Evolutionary conservation across 208 protist species (phyloP).

Genomic region (Phytomonas sp.): DNA sequence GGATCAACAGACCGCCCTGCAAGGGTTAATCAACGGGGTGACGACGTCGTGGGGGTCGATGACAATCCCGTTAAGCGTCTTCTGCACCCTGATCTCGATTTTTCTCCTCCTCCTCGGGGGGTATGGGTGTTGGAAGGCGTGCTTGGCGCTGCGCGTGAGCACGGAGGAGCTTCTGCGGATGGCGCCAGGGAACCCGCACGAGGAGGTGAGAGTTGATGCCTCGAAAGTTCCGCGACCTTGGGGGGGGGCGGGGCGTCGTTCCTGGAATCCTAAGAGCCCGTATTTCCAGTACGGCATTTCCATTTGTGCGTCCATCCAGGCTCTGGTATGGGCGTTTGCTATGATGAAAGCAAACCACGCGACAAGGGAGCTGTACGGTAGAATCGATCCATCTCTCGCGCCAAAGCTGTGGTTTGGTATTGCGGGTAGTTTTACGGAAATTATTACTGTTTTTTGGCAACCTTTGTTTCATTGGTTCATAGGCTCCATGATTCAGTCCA

Average conservation of each 20-base stretch:
- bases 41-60: not conserved
- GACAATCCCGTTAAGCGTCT: not conserved
- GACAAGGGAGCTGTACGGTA: too few relatives aligned
- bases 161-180: constrained; percentile 13
- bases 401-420: too few relatives aligned
- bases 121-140: constrained; percentile 20
- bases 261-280: too few relatives aligned
- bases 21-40: not conserved
- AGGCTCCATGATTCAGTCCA: constrained; percentile 29
- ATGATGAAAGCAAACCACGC: too few relatives aligned
- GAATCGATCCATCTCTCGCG: too few relatives aligned
- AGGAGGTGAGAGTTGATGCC: too few relatives aligned
- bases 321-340: too few relatives aligned
- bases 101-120: constrained; percentile 17
- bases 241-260: too few relatives aligned
- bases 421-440: not conserved
- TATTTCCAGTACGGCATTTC: too few relatives aligned
- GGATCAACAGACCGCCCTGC: not conserved
- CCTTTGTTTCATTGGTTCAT: constrained; percentile 51
- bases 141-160: constrained; percentile 17
- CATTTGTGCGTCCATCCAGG: too few relatives aligned
- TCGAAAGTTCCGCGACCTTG: too few relatives aligned
- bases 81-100: not conserved
- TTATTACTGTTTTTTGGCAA: constrained; percentile 36
- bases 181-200: constrained; percentile 11